A percentile compares a stretch with the other conserved stretches of the same genome.
phyloP scores from a whole-genome alignment of 352 stramenopile genomes.

The Phytopythium sindhum region DNA sequence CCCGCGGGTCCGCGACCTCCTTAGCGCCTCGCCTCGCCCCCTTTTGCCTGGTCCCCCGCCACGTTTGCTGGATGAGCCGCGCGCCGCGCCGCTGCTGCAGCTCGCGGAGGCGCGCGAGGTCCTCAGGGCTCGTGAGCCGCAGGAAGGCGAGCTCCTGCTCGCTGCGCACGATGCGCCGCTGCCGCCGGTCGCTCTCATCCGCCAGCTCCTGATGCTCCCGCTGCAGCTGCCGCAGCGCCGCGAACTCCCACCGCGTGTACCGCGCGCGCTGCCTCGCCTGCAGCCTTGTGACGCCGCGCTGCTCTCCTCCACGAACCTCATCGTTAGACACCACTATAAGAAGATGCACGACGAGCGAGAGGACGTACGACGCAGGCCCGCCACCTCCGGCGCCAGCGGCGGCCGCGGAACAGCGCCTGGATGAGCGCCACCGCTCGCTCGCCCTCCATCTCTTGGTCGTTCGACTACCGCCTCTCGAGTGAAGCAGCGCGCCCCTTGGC shows the following conservation, averaged over 20 bases:
- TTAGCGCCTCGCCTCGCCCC: not conserved
- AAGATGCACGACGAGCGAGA: not conserved
- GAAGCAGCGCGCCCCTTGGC: not conserved
- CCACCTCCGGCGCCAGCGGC: constrained; percentile 26
- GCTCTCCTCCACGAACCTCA: constrained; percentile 6
- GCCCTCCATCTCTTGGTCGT: not conserved
- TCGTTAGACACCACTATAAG: too few species aligned
- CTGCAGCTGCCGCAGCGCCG: constrained; percentile 42
- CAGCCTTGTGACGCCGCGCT: constrained; percentile 50
- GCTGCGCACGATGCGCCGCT: constrained; percentile 54
- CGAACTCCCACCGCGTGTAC: constrained; percentile 51
- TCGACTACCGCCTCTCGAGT: not conserved
- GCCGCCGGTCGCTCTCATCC: constrained; percentile 33
- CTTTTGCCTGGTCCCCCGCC: constrained; percentile 14
- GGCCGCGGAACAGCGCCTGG: constrained; percentile 49
- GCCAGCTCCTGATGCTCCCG: constrained; percentile 51
- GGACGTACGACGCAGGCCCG: constrained; percentile 28
- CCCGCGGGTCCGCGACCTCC: constrained; percentile 7
- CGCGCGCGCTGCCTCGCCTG: constrained; percentile 59
- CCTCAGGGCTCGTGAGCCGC: constrained; percentile 42
- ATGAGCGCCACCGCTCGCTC: constrained; percentile 49
- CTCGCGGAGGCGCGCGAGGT: constrained; percentile 36
- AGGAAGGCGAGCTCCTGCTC: constrained; percentile 71
- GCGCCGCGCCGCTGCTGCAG: constrained; percentile 45
- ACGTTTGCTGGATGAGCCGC: constrained; percentile 40